Evolutionary conservation across 2,329 filamentous ascomycete species (phyloP).

Genomic region (Ascochyta pisi): DNA sequence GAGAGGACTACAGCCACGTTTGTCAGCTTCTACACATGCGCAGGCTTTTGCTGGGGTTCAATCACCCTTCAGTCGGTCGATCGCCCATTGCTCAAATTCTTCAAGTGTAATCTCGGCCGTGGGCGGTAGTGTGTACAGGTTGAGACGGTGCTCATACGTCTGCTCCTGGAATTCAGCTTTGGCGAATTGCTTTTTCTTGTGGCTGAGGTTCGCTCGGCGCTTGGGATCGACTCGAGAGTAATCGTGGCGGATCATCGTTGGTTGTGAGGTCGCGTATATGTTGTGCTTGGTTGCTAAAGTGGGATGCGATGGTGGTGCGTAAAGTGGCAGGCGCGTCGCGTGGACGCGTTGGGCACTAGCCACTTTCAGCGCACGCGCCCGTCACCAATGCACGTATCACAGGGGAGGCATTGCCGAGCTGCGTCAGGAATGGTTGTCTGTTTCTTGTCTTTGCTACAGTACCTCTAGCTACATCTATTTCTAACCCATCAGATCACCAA

Average conservation of each 20-base stretch:
- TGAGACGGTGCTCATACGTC: slow-evolving; percentile 84
- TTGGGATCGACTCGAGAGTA: slow-evolving; percentile 66
- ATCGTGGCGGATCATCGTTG: slow-evolving; percentile 48
- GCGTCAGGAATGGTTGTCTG: not conserved
- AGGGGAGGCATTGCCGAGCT: not conserved
- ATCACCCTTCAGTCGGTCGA: slow-evolving; percentile 78
- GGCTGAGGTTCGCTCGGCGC: slow-evolving; percentile 75
- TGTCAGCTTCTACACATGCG: slow-evolving; percentile 9
- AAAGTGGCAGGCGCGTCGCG: slow-evolving; percentile 32
- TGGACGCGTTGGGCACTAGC: slow-evolving; percentile 28
- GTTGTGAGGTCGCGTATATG: slow-evolving; percentile 8
- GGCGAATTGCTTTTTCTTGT: slow-evolving; percentile 87
- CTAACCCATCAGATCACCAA: slow-evolving; percentile 72
- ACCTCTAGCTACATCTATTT: not conserved
- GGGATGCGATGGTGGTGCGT: slow-evolving; percentile 15
- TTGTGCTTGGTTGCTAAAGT: slow-evolving; percentile 10
- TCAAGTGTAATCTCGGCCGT: slow-evolving; percentile 95
- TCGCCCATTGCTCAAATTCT: slow-evolving; percentile 98
- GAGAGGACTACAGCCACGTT: slow-evolving; percentile 68
- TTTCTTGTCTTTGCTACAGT: not conserved
- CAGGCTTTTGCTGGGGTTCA: not conserved
- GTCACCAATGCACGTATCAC: not conserved
- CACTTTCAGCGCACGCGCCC: slow-evolving; percentile 10
- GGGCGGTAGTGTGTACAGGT: slow-evolving; percentile 87
- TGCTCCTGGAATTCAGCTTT: slow-evolving; percentile 76